Conservation (phyloP, 2,329 filamentous ascomycete genomes). For the Stachybotrys chlorohalonatus region DNA sequence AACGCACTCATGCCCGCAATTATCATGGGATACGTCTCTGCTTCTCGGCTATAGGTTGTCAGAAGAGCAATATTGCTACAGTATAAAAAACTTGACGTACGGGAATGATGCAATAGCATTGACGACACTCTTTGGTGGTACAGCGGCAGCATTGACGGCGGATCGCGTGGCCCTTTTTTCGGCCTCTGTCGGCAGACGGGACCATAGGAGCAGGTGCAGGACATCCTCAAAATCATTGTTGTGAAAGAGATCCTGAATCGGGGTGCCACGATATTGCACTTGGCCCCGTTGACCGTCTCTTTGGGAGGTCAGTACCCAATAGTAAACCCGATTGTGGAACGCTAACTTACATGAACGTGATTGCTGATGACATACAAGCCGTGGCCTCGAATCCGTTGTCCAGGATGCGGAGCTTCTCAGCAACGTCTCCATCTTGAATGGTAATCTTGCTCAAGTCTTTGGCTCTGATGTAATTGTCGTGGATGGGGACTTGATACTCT, state of each 20-base stretch:
- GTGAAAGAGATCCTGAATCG: slow-evolving; percentile 12
- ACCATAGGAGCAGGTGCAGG: slow-evolving; percentile 28
- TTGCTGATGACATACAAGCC: not conserved
- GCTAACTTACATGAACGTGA: not conserved
- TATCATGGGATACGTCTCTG: slow-evolving; percentile 25
- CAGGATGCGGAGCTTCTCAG: not conserved
- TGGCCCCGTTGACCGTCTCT: slow-evolving; percentile 22
- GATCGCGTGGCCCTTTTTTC: slow-evolving; percentile 14
- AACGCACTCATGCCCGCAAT: slow-evolving; percentile 26
- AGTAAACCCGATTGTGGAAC: slow-evolving; percentile 6
- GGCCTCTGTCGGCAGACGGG: slow-evolving; percentile 19
- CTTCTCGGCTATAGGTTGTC: not conserved
- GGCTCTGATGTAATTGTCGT: slow-evolving; percentile 18
- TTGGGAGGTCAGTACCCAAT: slow-evolving; percentile 12
- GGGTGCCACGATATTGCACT: slow-evolving; percentile 22
- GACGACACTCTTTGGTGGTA: not conserved
- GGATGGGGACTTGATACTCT: slow-evolving; percentile 20
- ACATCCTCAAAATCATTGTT: slow-evolving; percentile 14
- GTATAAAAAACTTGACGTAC: not conserved
- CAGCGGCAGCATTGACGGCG: not conserved
- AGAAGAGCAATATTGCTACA: not conserved
- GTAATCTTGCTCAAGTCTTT: slow-evolving; percentile 19
- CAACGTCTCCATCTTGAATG: slow-evolving; percentile 12
- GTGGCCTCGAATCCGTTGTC: not conserved
- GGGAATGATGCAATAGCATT: not conserved